phyloP scores from a whole-genome alignment of 179 eudicot genomes.

The Pouteria campechiana region DNA sequence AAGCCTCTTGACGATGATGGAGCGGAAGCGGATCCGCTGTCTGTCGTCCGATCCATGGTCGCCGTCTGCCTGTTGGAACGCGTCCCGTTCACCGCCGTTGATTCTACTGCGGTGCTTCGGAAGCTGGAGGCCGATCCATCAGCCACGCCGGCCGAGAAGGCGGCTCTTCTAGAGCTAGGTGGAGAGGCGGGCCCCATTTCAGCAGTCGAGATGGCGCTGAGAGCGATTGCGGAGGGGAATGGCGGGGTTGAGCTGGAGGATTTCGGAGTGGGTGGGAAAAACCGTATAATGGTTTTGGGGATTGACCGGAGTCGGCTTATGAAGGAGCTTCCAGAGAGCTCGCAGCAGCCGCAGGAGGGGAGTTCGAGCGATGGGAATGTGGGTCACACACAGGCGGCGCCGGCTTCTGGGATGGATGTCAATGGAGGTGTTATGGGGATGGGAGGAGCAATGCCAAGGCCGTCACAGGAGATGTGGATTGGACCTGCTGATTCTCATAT shows the following conservation, averaged over 20 bases:
- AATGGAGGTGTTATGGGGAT: conserved; percentile 18
- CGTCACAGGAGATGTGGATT: conserved; percentile 53
- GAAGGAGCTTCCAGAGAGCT: conserved; percentile 60
- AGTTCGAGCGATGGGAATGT: conserved; percentile 10
- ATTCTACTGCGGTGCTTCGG: conserved; percentile 62
- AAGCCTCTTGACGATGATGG: conserved; percentile 20
- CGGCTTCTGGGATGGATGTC: conserved; percentile 4
- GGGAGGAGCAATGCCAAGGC: conserved; percentile 28
- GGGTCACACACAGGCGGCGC: conserved; percentile 1
- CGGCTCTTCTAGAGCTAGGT: conserved; percentile 51
- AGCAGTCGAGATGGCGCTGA: conserved; percentile 67
- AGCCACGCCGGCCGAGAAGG: conserved; percentile 36
- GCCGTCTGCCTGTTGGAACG: conserved; percentile 72
- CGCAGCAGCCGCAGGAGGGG: conserved; percentile 16
- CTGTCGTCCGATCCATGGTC: conserved; percentile 58
- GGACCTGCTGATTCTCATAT: conserved; percentile 29
- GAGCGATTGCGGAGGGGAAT: conserved; percentile 65
- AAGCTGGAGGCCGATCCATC: conserved; percentile 53
- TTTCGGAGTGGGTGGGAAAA: conserved; percentile 62
- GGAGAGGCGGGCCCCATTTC: conserved; percentile 51
- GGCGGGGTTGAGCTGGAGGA: conserved; percentile 74
- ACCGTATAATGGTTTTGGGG: conserved; percentile 63
- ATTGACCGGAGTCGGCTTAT: conserved; percentile 51
- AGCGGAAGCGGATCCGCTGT: conserved; percentile 28
- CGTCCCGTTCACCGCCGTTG: conserved; percentile 56